Base-by-base conservation (phyloP, 2,329 filamentous ascomycete species). In the Aureobasidium namibiae region DNA sequence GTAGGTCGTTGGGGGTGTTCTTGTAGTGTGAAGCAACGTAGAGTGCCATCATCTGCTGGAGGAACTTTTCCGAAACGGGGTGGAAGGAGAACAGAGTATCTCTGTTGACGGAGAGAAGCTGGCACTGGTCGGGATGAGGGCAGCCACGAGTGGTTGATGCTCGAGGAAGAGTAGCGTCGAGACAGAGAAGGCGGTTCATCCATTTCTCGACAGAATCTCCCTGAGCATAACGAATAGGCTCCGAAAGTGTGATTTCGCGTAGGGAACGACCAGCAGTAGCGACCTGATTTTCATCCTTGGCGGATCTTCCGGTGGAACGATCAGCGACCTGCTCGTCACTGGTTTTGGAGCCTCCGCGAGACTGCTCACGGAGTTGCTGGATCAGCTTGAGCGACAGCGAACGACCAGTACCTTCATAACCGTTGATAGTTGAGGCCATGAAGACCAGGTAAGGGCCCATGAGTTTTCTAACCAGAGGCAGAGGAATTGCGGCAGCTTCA, bases 351-450 rank as follows among this genome's bases (percentile, higher is more conserved):
- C 80, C 81, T 39, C 84, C 84, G 66, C 89, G 82, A 34, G 92
- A 95, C 71, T 99, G 92, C 68, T 99, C 92, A 61, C 94, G 87
- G 24, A 99, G 83, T 74, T 99, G 92, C 72, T 97, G 95, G 64
- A 99, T 96, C 65, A 99, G 81, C 76, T 99, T 99, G 57, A 99
- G 78, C 0, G 94, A 97, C 6, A 99, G 80, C 1, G 94, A 97
- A 60, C 94, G 85, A 41, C 94, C 94, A 7, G 94, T 99, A 60
- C 94, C 94, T 76, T 99, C 94, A 71, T 99, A 99, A 61, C 94
- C 94, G 70, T 97, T 97, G 76, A 99, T 96, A 1, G 94, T 99
- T 0, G 94, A 99, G 0, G 95, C 91, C 94, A 99, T 97, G 75
- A 99, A 99, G 9, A 97, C 91, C 38, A 99, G 79, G 73, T 99